phyloP scores from a whole-genome alignment of 441 rosid genomes.

The Gossypium aridum region DNA sequence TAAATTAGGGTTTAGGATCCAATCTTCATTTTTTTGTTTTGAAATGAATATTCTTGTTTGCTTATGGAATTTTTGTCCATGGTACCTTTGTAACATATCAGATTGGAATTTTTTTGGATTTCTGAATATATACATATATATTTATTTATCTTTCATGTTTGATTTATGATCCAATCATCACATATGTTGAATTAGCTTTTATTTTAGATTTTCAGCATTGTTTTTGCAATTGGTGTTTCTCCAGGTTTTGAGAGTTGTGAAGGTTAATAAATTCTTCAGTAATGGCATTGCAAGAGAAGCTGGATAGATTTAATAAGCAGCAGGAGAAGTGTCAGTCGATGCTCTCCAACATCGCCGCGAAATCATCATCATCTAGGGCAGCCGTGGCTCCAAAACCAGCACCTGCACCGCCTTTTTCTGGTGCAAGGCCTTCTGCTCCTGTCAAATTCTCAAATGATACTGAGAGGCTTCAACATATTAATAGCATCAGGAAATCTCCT shows the following conservation, averaged over 20 bases:
- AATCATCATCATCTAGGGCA: conserved; percentile 31
- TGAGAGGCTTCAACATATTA: conserved; percentile 60
- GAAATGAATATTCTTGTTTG: neutral
- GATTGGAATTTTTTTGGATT: neutral
- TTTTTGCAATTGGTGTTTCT: neutral
- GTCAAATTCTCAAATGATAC: conserved; percentile 80
- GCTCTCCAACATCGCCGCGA: conserved; percentile 51
- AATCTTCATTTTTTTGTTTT: neutral
- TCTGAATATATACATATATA: neutral
- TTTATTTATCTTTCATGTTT: neutral
- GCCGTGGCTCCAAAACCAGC: conserved; percentile 7
- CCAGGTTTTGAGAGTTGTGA: neutral
- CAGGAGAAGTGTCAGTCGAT: conserved; percentile 65
- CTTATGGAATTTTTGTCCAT: neutral
- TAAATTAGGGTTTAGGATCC: neutral
- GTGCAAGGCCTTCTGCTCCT: conserved; percentile 36
- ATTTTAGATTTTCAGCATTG: neutral
- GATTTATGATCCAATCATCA: too few species aligned
- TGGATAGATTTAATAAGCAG: conserved; percentile 64
- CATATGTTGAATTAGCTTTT: neutral
- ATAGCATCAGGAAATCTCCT: conserved; percentile 64
- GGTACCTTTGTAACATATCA: neutral
- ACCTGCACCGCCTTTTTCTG: conserved; percentile 27
- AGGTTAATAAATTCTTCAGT: neutral
- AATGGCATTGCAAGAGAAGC: conserved; percentile 59